Percentiles rank a stretch among this genome's conserved stretches.
phyloP scores from a whole-genome alignment of 2,329 filamentous ascomycete species.

The Colletotrichum somersetense region DNA sequence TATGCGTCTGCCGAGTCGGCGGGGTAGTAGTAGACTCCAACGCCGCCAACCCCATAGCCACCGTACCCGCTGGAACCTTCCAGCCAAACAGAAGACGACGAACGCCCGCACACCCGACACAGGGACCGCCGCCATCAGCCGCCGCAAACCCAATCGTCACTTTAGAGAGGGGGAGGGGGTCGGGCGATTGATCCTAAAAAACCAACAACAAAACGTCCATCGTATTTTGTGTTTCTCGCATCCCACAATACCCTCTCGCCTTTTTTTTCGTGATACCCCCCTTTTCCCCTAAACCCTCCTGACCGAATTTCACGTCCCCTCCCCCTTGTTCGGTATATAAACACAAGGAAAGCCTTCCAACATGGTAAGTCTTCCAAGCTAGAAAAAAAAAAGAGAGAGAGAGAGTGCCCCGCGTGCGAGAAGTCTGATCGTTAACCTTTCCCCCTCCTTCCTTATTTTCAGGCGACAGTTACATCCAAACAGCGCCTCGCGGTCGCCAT shows the following conservation, averaged over 20 bases:
- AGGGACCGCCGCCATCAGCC: conserved; percentile 16
- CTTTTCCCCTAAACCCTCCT: neutral
- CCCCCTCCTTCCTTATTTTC: neutral
- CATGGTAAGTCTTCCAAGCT: conserved; percentile 25
- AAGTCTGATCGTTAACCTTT: conserved; percentile 6
- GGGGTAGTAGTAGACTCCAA: conserved; percentile 24
- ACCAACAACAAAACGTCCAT: conserved; percentile 17
- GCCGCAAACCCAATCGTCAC: conserved; percentile 30
- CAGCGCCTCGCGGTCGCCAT: conserved; percentile 97
- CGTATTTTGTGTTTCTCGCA: neutral
- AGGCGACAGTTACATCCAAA: conserved; percentile 64
- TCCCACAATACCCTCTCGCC: neutral
- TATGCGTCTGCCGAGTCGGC: conserved; percentile 22
- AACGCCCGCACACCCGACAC: neutral
- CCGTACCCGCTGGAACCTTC: conserved; percentile 40
- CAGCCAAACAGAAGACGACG: conserved; percentile 35
- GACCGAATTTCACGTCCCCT: neutral
- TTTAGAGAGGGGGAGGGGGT: neutral
- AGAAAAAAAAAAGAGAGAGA: too few relatives aligned
- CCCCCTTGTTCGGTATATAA: conserved; percentile 11
- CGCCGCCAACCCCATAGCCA: conserved; percentile 23
- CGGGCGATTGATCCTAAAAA: neutral
- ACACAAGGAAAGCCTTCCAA: neutral
- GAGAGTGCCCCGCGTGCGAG: neutral
- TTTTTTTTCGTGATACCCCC: conserved; percentile 12